Conservation (phyloP, 306 rosid species). For the Cicer yamashitae region DNA sequence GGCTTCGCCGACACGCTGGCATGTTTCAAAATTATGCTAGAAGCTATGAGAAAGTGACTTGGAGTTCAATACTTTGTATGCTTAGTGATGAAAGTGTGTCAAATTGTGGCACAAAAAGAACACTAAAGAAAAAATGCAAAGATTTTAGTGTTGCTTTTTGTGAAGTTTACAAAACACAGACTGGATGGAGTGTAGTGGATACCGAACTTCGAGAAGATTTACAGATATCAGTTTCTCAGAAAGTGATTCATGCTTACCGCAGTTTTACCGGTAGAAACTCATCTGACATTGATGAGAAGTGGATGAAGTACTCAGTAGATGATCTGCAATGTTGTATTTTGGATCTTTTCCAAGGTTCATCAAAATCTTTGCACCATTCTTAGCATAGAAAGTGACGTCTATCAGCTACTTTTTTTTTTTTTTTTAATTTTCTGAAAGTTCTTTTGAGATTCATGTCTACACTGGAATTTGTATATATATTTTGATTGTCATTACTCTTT, state of each 20-base stretch:
- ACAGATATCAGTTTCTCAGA: constrained; percentile 63
- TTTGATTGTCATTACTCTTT: neutral
- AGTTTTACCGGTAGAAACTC: constrained; percentile 49
- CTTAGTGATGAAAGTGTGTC: constrained; percentile 37
- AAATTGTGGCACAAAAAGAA: constrained; percentile 32
- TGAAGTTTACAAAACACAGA: constrained; percentile 69
- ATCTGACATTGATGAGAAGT: constrained; percentile 51
- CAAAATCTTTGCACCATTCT: constrained; percentile 46
- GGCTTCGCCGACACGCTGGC: constrained; percentile 58
- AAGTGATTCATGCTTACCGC: constrained; percentile 63
- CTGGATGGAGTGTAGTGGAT: constrained; percentile 66
- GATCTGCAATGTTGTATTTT: constrained; percentile 57
- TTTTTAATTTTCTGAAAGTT: neutral
- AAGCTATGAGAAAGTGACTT: constrained; percentile 55
- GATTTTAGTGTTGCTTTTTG: constrained; percentile 57
- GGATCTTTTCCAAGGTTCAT: constrained; percentile 66
- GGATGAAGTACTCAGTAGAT: constrained; percentile 58
- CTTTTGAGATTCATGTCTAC: neutral
- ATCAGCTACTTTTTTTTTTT: no score
- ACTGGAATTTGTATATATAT: constrained; percentile 17
- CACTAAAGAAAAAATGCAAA: constrained; percentile 49
- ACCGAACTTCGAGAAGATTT: constrained; percentile 61
- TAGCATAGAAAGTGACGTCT: constrained; percentile 43
- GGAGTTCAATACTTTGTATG: constrained; percentile 55
- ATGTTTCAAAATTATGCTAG: constrained; percentile 50